Conservation (phyloP, 2,329 filamentous ascomycete genomes). For the Arachnomyces sp. region DNA sequence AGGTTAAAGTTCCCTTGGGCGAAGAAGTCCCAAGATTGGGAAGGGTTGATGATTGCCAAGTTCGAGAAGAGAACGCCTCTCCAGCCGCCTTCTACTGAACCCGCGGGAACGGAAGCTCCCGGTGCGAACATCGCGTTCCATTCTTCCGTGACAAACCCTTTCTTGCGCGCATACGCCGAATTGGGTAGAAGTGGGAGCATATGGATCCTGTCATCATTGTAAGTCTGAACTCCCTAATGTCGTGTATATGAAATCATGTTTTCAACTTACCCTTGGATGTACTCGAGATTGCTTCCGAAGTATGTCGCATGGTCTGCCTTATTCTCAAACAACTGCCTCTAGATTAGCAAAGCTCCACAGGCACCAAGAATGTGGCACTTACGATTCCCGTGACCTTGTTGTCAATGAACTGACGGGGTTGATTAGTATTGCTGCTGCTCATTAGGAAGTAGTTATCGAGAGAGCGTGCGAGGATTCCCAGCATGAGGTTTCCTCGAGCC, state of each 20-base stretch:
- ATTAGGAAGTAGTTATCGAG: slow-evolving; percentile 79
- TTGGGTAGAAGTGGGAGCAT: slow-evolving; percentile 69
- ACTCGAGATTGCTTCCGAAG: slow-evolving; percentile 66
- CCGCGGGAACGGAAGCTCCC: slow-evolving; percentile 51
- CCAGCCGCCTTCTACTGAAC: slow-evolving; percentile 65
- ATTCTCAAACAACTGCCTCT: slow-evolving; percentile 70
- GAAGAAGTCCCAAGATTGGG: slow-evolving; percentile 67
- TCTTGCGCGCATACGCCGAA: slow-evolving; percentile 57
- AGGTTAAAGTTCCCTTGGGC: slow-evolving; percentile 55
- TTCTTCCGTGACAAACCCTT: slow-evolving; percentile 68
- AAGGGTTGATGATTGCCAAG: slow-evolving; percentile 66
- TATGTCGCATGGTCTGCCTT: slow-evolving; percentile 91
- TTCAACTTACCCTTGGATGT: slow-evolving; percentile 50
- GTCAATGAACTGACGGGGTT: slow-evolving; percentile 67
- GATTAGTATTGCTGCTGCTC: slow-evolving; percentile 56
- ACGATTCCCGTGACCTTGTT: slow-evolving; percentile 63
- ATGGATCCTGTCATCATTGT: slow-evolving; percentile 55
- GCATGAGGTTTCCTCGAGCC: slow-evolving; percentile 73
- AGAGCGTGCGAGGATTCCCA: slow-evolving; percentile 65
- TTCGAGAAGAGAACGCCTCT: slow-evolving; percentile 77
- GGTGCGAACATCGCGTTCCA: slow-evolving; percentile 71
- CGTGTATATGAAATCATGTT: slow-evolving; percentile 8
- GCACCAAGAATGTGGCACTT: slow-evolving; percentile 30
- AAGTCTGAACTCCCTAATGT: slow-evolving; percentile 1
- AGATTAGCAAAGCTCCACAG: slow-evolving; percentile 24